Percentiles rank a stretch among this genome's conserved stretches.
Evolutionary conservation across 202 grass and related monocot genomes (phyloP).

Genomic region (Digitaria exilis): DNA sequence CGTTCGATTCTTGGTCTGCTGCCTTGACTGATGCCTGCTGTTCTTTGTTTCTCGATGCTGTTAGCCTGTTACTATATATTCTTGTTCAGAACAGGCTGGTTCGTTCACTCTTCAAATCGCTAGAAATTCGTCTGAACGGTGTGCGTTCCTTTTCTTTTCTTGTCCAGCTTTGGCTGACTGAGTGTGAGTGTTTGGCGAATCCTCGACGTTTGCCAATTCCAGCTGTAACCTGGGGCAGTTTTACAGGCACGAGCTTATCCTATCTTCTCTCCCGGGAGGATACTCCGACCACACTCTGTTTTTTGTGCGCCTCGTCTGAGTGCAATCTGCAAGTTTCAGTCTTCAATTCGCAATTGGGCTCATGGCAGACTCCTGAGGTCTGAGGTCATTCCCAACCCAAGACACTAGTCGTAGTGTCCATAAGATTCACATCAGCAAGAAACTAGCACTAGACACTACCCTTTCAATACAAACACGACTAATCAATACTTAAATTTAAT

Average conservation of each 20-base stretch:
- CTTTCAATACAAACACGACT: too few species aligned
- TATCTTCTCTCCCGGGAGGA: background rate
- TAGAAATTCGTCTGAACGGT: background rate
- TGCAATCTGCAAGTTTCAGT: background rate
- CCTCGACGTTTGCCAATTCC: background rate
- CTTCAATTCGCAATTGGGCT: too few species aligned
- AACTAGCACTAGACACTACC: too few species aligned
- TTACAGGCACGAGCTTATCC: background rate
- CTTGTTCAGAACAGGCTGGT: background rate
- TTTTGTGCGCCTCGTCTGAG: background rate
- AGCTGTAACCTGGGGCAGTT: background rate
- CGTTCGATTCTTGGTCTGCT: slow-evolving; percentile 20
- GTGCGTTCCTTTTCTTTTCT: background rate
- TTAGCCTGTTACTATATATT: background rate
- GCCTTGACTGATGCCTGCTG: background rate
- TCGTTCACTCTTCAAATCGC: slow-evolving; percentile 7
- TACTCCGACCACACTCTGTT: background rate
- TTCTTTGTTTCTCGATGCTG: slow-evolving; percentile 1
- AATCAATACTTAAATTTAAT: too few species aligned
- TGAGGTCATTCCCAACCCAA: too few species aligned
- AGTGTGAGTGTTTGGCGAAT: background rate
- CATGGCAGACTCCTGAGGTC: too few species aligned
- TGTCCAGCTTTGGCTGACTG: background rate
- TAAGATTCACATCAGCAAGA: too few species aligned
- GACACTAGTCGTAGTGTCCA: too few species aligned